Conservation (phyloP, 1,139 yeast genomes). For the Saccharomycopsis hybrid region DNA sequence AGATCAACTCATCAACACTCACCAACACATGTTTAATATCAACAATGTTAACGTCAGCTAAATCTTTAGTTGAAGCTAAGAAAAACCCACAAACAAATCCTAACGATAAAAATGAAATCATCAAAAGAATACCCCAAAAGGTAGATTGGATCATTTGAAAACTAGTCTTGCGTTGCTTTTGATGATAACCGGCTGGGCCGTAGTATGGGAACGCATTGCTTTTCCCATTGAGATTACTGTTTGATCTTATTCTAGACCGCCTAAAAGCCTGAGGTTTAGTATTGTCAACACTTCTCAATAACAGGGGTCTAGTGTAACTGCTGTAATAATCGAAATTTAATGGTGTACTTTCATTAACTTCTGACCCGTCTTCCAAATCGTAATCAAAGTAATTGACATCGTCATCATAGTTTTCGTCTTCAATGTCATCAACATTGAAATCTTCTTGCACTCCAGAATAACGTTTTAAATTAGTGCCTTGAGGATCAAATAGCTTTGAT, state of each 20-base stretch:
- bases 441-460: slow-evolving; percentile 70
- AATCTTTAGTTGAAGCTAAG: slow-evolving; percentile 80
- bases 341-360: slow-evolving; percentile 19
- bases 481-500: slow-evolving; percentile 28
- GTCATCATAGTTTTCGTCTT: slow-evolving; percentile 42
- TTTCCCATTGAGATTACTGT: slow-evolving; percentile 3
- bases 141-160: slow-evolving; percentile 17
- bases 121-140: slow-evolving; percentile 19
- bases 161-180: neutral
- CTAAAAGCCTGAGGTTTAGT: slow-evolving; percentile 15
- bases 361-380: slow-evolving; percentile 19
- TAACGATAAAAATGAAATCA: slow-evolving; percentile 44
- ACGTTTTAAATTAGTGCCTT: slow-evolving; percentile 64
- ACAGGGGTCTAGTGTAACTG: slow-evolving; percentile 26
- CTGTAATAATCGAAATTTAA: slow-evolving; percentile 16
- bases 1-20: slow-evolving; percentile 78
- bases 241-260: slow-evolving; percentile 9
- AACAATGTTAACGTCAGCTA: slow-evolving; percentile 56
- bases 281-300: slow-evolving; percentile 32
- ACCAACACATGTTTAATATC: slow-evolving; percentile 67
- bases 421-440: slow-evolving; percentile 54
- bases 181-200: neutral
- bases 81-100: slow-evolving; percentile 83
- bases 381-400: slow-evolving; percentile 21
- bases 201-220: neutral